Evolutionary conservation across 2,329 filamentous ascomycete genomes (phyloP).

Genomic region (Mollisiaceae sp.): DNA sequence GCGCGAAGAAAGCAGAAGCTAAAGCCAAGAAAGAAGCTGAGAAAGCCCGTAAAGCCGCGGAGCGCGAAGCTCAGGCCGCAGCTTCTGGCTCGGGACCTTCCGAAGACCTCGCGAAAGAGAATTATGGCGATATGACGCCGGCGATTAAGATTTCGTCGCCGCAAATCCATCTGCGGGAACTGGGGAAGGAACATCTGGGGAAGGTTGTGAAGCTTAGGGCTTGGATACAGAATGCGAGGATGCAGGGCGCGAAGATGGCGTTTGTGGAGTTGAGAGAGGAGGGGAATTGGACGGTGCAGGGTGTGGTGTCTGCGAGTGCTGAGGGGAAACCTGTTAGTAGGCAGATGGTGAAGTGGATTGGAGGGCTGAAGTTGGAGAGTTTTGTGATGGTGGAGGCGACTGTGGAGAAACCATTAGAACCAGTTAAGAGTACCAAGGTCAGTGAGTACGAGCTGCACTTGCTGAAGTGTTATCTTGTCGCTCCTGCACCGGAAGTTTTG

Average conservation of each 20-base stretch:
- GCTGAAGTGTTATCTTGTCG: conserved; percentile 80
- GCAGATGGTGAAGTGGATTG: conserved; percentile 95
- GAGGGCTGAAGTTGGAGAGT: conserved; percentile 76
- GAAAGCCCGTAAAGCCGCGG: conserved; percentile 75
- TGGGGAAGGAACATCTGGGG: conserved; percentile 69
- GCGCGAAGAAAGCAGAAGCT: conserved; percentile 79
- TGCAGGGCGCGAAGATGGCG: conserved; percentile 88
- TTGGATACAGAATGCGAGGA: conserved; percentile 85
- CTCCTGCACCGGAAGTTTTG: conserved; percentile 62
- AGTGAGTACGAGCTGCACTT: conserved; percentile 86
- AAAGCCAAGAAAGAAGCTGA: conserved; percentile 89
- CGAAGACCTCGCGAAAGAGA: conserved; percentile 73
- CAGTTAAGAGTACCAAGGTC: conserved; percentile 86
- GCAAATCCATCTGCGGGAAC: conserved; percentile 63
- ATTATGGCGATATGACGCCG: conserved; percentile 76
- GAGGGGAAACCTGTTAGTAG: conserved; percentile 70
- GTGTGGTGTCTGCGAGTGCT: conserved; percentile 70
- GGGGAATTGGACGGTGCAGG: conserved; percentile 79
- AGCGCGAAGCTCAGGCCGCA: conserved; percentile 74
- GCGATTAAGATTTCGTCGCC: conserved; percentile 59
- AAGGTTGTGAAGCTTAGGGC: conserved; percentile 78
- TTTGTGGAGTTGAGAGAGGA: conserved; percentile 86
- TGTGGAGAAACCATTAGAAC: conserved; percentile 82
- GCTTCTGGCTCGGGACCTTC: conserved; percentile 66
- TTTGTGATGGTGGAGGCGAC: conserved; percentile 81